phyloP scores from a whole-genome alignment of 352 stramenopile genomes.

The Phytophthora uliginosa region DNA sequence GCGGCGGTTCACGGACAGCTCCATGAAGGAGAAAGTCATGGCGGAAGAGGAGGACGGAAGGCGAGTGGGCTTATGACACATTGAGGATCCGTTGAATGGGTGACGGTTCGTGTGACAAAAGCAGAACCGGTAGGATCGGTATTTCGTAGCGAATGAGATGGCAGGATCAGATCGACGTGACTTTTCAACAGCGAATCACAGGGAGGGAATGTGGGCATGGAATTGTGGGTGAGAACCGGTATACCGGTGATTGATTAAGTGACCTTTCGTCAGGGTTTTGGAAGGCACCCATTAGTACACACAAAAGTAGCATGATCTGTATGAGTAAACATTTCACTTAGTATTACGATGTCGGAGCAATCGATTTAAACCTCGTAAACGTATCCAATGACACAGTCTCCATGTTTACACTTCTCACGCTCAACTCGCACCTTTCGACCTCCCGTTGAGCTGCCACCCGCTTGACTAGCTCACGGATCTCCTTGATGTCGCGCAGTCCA shows the following conservation, averaged over 20 bases:
- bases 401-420: not conserved
- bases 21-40: slow-evolving; percentile 42
- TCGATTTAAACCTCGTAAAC: slow-evolving; percentile 14
- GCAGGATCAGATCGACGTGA: not conserved
- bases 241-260: no score
- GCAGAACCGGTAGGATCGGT: not conserved
- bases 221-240: not conserved
- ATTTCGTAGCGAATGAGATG: slow-evolving; percentile 10
- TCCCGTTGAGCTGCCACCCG: slow-evolving; percentile 18
- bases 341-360: slow-evolving; percentile 4
- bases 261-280: no score
- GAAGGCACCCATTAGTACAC: no score
- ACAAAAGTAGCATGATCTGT: slow-evolving; percentile 4
- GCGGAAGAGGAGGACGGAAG: not conserved
- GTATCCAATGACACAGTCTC: slow-evolving; percentile 6
- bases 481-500: slow-evolving; percentile 32
- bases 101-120: slow-evolving; percentile 12
- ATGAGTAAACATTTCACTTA: slow-evolving; percentile 19
- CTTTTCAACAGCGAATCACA: slow-evolving; percentile 3
- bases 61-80: slow-evolving; percentile 21
- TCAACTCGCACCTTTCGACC: slow-evolving; percentile 8
- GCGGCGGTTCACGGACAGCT: slow-evolving; percentile 39
- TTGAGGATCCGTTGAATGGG: slow-evolving; percentile 19
- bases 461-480: slow-evolving; percentile 38
- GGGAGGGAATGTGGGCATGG: not conserved